A percentile compares a stretch with the other conserved stretches of the same genome.
phyloP scores from a whole-genome alignment of 2,329 filamentous ascomycete species.

The Fusarium sp. region DNA sequence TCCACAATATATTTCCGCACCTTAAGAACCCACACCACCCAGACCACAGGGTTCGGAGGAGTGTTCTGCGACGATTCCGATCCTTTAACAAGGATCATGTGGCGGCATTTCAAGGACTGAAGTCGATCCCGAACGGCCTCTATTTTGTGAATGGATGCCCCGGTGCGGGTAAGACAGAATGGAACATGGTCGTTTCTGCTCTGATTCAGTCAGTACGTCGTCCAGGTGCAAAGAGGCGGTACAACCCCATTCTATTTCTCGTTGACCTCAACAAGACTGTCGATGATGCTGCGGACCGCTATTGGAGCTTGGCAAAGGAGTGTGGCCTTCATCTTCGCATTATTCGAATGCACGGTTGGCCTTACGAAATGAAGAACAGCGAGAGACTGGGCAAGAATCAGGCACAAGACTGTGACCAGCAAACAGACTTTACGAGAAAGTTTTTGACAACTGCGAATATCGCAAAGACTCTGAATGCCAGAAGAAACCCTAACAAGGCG shows the following conservation, averaged over 20 bases:
- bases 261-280: slow-evolving; percentile 60
- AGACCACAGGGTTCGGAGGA: slow-evolving; percentile 34
- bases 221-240: slow-evolving; percentile 31
- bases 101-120: slow-evolving; percentile 49
- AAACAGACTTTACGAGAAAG: slow-evolving; percentile 49
- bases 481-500: slow-evolving; percentile 40
- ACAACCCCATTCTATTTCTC: slow-evolving; percentile 55
- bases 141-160: slow-evolving; percentile 59
- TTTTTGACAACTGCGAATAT: slow-evolving; percentile 48
- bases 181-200: slow-evolving; percentile 55
- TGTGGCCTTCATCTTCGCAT: slow-evolving; percentile 49
- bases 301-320: slow-evolving; percentile 50
- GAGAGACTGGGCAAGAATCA: slow-evolving; percentile 41
- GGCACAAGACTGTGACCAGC: neutral
- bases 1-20: slow-evolving; percentile 48
- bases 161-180: slow-evolving; percentile 60
- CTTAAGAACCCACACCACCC: slow-evolving; percentile 43
- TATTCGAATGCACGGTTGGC: slow-evolving; percentile 56
- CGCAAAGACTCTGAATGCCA: slow-evolving; percentile 15
- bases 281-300: slow-evolving; percentile 57
- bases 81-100: slow-evolving; percentile 53
- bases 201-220: slow-evolving; percentile 49
- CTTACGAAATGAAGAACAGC: slow-evolving; percentile 50
- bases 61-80: slow-evolving; percentile 45
- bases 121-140: slow-evolving; percentile 54